phyloP scores from a whole-genome alignment of 2,329 filamentous ascomycete genomes.

The Thelonectria blattea region DNA sequence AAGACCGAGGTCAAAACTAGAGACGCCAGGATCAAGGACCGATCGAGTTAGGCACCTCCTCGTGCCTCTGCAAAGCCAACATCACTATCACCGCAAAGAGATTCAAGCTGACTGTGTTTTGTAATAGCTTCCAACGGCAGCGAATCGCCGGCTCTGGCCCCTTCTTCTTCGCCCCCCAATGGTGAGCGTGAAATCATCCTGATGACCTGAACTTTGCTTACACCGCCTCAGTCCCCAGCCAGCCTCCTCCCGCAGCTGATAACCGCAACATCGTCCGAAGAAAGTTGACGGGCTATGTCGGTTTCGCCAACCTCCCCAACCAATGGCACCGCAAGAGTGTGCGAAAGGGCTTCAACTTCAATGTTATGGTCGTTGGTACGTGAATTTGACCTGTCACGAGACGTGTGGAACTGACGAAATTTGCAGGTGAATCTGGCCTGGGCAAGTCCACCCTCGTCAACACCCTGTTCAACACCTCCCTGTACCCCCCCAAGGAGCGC shows the following conservation, averaged over 20 bases:
- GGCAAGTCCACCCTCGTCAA: constrained; percentile 99
- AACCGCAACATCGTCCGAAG: constrained; percentile 96
- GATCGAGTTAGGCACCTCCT: constrained; percentile 46
- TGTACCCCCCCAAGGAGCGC: constrained; percentile 98
- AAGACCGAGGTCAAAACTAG: background rate
- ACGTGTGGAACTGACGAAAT: background rate
- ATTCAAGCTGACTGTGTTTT: constrained; percentile 44
- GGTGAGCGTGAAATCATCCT: constrained; percentile 41
- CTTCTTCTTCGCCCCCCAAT: constrained; percentile 47
- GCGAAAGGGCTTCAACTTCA: constrained; percentile 99
- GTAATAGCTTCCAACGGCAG: constrained; percentile 54
- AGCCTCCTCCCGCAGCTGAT: constrained; percentile 59
- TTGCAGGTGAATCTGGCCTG: constrained; percentile 91
- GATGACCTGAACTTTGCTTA: constrained; percentile 11
- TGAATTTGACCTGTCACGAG: constrained; percentile 37
- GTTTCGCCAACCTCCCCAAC: constrained; percentile 98
- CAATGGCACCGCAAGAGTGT: constrained; percentile 99
- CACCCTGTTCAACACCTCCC: constrained; percentile 98
- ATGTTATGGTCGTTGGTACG: constrained; percentile 99
- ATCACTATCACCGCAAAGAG: constrained; percentile 24
- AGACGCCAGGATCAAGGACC: constrained; percentile 15
- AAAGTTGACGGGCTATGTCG: constrained; percentile 98
- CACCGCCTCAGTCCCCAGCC: constrained; percentile 41
- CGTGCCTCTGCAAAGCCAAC: constrained; percentile 24
- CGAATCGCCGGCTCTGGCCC: constrained; percentile 51